Base-by-base conservation (phyloP, 352 stramenopile species). In the Phytophthora nicotianae region DNA sequence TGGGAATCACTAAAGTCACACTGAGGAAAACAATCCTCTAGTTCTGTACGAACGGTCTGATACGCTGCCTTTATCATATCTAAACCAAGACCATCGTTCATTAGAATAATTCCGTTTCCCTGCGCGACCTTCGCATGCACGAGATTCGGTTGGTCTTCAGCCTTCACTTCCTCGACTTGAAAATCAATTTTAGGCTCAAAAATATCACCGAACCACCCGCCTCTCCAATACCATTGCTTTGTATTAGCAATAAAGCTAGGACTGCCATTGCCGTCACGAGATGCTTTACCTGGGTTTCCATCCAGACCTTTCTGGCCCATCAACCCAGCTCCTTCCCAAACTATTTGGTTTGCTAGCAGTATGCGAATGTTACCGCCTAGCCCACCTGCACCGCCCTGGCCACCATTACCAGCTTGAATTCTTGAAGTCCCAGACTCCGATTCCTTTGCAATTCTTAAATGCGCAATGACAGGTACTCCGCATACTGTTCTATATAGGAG, bases 161-260 rank as follows among this genome's bases (percentile, higher is more conserved):
- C 20, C 4, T 21, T 19, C 10, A 54, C 6, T 24, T 27, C 14
- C 10, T 24, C 32, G 14, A 3, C n/a, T 11, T 6, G 5, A 2
- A 54, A 23, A 0, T 52, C 4, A 23, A 61, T 32, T 23, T 48
- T 14, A 6, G 51, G 40, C 1, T 63, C 42, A 23, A 21, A 1
- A 2, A 0, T 29, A 16, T 13, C 35, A 19, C 38, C 4, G 21
- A 56, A 62, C 43, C 27, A 40, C 2, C 49, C 43, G 4, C 58
- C 47, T 41, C 14, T 61, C 5, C 4, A 32, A 11, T 68, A 68
- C 64, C 64, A 72, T 68, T 68, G 47, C 2, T 56, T 5, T 9
- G 68, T 21, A 1, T 0, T 48, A 7, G 40, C 64, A 29, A 14
- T 43, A 37, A 65, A 65, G 6, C 20, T 60, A 1, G 48, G 41